Percentiles rank a stretch among this genome's conserved stretches.
Conservation (phyloP, 139 green algal genomes). For the Micromonas commoda region DNA sequence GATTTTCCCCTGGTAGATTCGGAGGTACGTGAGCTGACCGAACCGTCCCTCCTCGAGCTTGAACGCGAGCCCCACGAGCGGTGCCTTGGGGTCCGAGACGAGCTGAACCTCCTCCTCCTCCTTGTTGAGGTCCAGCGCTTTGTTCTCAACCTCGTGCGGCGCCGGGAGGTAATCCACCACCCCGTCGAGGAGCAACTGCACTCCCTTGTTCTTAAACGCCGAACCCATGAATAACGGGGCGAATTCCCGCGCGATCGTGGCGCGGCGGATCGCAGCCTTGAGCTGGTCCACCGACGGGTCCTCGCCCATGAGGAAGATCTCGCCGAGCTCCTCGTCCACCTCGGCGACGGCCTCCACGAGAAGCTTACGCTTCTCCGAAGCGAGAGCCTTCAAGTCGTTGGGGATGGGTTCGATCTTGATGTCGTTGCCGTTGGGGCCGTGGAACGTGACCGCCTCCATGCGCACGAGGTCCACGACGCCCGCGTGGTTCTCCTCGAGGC, state of each 20-base stretch:
- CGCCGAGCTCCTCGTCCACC: constrained; percentile 84
- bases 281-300: constrained; percentile 59
- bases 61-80: constrained; percentile 74
- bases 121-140: constrained; percentile 23
- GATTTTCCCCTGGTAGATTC: constrained; percentile 84
- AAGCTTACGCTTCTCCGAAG: constrained; percentile 37
- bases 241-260: constrained; percentile 69
- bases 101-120: constrained; percentile 34
- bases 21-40: constrained; percentile 96
- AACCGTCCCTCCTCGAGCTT: constrained; percentile 98
- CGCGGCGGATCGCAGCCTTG: constrained; percentile 57
- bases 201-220: constrained; percentile 83
- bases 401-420: constrained; percentile 52
- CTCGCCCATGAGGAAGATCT: constrained; percentile 84
- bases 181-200: constrained; percentile 78
- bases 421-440: constrained; percentile 66
- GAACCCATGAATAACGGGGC: constrained; percentile 94
- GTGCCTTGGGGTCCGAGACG: constrained; percentile 22
- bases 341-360: constrained; percentile 49
- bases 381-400: constrained; percentile 42
- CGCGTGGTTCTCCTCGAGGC: constrained; percentile 76
- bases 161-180: constrained; percentile 87
- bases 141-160: constrained; percentile 62
- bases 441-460: constrained; percentile 55
- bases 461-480: constrained; percentile 88